Evolutionary conservation across 345 rosid species (phyloP).

Genomic region (Theobroma cacao): DNA sequence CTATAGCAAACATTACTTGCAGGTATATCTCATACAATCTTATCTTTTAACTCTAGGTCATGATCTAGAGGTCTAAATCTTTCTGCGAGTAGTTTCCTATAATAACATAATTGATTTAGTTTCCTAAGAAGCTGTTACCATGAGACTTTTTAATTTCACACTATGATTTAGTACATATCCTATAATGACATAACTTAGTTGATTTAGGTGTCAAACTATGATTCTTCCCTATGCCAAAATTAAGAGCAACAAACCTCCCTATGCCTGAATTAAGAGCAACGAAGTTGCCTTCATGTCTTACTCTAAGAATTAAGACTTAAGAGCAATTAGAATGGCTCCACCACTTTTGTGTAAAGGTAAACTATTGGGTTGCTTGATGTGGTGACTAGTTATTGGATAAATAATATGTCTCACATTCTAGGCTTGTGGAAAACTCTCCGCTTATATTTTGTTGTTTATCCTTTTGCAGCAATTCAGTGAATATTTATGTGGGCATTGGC

Average conservation of each 20-base stretch:
- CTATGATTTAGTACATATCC: too few relatives aligned
- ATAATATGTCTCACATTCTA: too few relatives aligned
- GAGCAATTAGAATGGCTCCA: not conserved
- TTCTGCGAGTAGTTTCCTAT: not conserved
- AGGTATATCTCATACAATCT: slow-evolving; percentile 40
- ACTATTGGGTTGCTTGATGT: not conserved
- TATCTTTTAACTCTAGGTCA: not conserved
- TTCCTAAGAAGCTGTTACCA: not conserved
- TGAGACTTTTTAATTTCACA: not conserved
- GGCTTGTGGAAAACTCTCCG: not conserved
- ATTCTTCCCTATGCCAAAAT: too few relatives aligned
- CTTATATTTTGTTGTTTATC: not conserved
- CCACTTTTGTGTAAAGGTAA: not conserved
- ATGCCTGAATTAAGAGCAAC: not conserved
- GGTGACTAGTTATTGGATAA: too few relatives aligned
- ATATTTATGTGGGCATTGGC: slow-evolving; percentile 89
- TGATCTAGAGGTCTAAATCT: not conserved
- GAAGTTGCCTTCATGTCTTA: not conserved
- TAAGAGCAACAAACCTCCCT: too few relatives aligned
- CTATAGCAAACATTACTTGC: slow-evolving; percentile 97
- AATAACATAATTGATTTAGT: not conserved
- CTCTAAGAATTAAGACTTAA: not conserved
- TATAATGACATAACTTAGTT: too few relatives aligned
- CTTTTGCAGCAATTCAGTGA: slow-evolving; percentile 79
- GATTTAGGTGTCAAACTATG: too few relatives aligned